Conservation (phyloP, 176 grass and related monocot species). For the Oryza meridionalis region DNA sequence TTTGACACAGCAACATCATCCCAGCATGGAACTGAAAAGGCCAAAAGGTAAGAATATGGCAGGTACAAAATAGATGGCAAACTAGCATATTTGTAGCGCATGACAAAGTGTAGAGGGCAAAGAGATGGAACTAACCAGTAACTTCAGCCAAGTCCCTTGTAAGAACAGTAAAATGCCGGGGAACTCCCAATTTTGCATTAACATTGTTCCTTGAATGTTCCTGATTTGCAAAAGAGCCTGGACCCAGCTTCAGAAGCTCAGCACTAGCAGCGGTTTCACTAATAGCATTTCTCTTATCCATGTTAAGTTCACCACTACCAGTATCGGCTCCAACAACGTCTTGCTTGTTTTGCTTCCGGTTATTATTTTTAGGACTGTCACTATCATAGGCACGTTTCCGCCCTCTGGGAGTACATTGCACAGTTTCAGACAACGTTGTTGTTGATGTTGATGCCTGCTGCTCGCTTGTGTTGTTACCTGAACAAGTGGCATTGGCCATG, state of each 20-base stretch:
- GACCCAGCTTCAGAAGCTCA: not conserved
- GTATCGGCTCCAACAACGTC: slow-evolving; percentile 1
- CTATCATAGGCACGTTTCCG: slow-evolving; percentile 27
- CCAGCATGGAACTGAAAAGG: slow-evolving; percentile 71
- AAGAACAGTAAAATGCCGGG: slow-evolving; percentile 45
- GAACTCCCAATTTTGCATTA: slow-evolving; percentile 25
- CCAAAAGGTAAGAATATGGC: not conserved
- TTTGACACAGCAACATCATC: slow-evolving; percentile 54
- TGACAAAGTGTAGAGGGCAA: not conserved
- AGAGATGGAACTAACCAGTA: slow-evolving; percentile 52
- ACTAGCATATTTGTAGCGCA: not conserved
- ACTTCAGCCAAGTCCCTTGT: slow-evolving; percentile 56
- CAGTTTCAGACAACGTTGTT: not conserved
- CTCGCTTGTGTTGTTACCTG: slow-evolving; percentile 39
- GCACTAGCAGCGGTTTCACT: not conserved
- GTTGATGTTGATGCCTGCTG: slow-evolving; percentile 61
- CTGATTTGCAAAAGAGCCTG: slow-evolving; percentile 18
- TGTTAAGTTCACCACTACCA: not conserved
- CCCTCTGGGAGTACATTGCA: slow-evolving; percentile 26
- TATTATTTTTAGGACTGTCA: slow-evolving; percentile 20
- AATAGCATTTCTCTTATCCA: not conserved
- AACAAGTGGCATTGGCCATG: slow-evolving; percentile 23
- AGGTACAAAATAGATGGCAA: slow-evolving; percentile 10
- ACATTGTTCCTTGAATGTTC: slow-evolving; percentile 13
- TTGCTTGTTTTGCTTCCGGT: not conserved